A percentile compares a stretch with the other conserved stretches of the same genome.
Conservation (phyloP, 257 asterid species). For the Plantago ovata region DNA sequence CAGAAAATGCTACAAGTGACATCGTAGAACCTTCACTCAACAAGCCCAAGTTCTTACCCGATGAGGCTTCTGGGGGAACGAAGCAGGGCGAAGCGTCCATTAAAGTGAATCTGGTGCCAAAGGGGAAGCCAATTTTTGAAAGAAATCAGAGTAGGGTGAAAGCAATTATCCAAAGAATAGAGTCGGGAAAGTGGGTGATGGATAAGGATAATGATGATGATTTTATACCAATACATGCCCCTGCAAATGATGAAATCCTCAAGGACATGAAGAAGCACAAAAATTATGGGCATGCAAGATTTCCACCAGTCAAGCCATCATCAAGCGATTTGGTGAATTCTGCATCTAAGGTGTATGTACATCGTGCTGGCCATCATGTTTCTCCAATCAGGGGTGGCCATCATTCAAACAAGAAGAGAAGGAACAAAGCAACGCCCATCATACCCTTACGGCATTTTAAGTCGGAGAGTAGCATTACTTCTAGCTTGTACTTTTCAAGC, state of each 20-base stretch:
- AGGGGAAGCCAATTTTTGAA: conserved; percentile 23
- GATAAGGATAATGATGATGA: conserved; percentile 6
- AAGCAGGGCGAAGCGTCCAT: conserved; percentile 41
- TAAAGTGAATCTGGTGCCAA: conserved; percentile 27
- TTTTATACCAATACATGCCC: conserved; percentile 2
- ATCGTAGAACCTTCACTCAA: neutral
- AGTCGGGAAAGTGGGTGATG: conserved; percentile 22
- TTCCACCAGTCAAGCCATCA: too few relatives aligned
- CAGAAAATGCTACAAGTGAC: conserved; percentile 9
- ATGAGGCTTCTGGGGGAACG: conserved; percentile 47
- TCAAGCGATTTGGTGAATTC: neutral
- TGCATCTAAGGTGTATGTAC: neutral
- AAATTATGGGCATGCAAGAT: too few relatives aligned
- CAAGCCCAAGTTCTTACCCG: conserved; percentile 28
- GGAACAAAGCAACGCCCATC: too few relatives aligned
- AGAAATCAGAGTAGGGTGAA: conserved; percentile 22
- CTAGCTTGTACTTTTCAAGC: conserved; percentile 39
- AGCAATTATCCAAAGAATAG: conserved; percentile 22
- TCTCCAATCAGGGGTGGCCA: conserved; percentile 13
- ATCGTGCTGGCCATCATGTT: neutral
- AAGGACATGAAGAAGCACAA: too few relatives aligned
- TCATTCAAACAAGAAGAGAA: conserved; percentile 15
- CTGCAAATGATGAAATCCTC: too few relatives aligned
- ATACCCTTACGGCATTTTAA: too few relatives aligned
- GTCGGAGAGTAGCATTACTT: conserved; percentile 28